phyloP scores from a whole-genome alignment of 768 basidiomycete genomes.

The Clitopilus hobsonii region DNA sequence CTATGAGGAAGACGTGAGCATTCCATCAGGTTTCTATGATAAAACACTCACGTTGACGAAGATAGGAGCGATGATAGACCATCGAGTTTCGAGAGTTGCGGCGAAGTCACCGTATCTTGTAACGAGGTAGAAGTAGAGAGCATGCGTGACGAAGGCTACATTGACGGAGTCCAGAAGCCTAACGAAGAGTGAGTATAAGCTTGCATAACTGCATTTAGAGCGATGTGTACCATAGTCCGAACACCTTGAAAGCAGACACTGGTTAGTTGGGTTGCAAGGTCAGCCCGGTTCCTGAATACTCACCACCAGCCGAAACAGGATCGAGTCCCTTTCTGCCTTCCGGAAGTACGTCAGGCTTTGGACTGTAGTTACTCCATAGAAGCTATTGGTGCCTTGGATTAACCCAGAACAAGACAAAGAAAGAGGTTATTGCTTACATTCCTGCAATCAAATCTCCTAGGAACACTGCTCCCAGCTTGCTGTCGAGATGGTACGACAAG shows the following conservation, averaged over 20 bases:
- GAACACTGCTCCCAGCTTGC: conserved; percentile 41
- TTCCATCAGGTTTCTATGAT: not conserved
- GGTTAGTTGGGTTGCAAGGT: not conserved
- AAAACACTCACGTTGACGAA: not conserved
- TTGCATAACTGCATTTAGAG: not conserved
- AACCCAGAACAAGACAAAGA: no score
- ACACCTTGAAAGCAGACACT: conserved; percentile 11
- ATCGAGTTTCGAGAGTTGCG: conserved; percentile 20
- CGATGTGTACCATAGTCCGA: conserved; percentile 19
- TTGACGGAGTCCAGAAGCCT: conserved; percentile 33
- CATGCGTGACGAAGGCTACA: conserved; percentile 26
- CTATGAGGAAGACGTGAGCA: not conserved
- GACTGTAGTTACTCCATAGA: conserved; percentile 37
- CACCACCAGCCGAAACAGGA: conserved; percentile 25
- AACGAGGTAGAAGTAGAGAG: conserved; percentile 31
- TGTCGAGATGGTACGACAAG: conserved; percentile 17
- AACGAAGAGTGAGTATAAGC: not conserved
- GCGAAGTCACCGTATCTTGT: conserved; percentile 24
- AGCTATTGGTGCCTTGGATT: conserved; percentile 16
- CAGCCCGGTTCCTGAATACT: conserved; percentile 6
- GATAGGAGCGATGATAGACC: conserved; percentile 13
- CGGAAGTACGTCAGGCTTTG: conserved; percentile 37
- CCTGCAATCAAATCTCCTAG: conserved; percentile 35
- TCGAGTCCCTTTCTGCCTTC: conserved; percentile 21
- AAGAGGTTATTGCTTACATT: conserved; percentile 26